Evolutionary conservation across 1,284 basidiomycete species (phyloP).

Genomic region (Sporisorium exsertum): DNA sequence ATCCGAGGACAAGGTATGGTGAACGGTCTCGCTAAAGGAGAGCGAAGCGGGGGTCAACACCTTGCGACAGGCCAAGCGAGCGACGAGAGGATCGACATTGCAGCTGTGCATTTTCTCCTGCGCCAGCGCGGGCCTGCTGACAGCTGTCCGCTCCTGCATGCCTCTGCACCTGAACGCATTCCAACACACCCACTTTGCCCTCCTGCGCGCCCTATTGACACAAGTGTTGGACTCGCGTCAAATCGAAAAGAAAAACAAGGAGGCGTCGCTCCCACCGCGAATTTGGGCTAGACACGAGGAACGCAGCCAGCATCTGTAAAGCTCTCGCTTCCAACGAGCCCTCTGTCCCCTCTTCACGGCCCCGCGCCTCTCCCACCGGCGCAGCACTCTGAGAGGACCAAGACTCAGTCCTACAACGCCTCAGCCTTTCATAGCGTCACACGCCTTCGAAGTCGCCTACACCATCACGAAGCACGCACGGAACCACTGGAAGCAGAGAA

Average conservation of each 20-base stretch:
- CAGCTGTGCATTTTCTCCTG: not conserved
- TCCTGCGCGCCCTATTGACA: too few species aligned
- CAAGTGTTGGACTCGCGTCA: too few species aligned
- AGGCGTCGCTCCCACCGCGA: too few species aligned
- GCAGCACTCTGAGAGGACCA: too few species aligned
- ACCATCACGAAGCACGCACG: too few species aligned
- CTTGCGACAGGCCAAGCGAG: not conserved
- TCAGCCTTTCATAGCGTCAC: not conserved
- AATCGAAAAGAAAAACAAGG: too few species aligned
- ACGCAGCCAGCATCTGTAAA: not conserved
- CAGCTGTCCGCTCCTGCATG: not conserved
- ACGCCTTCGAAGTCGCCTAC: not conserved
- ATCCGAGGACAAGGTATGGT: not conserved
- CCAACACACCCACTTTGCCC: too few species aligned
- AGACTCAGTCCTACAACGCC: too few species aligned
- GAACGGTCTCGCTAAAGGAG: not conserved
- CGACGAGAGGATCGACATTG: not conserved
- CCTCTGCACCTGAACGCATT: too few species aligned
- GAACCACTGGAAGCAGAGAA: not conserved
- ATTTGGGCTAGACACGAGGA: not conserved
- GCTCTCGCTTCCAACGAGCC: too few species aligned
- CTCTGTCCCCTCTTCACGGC: too few species aligned
- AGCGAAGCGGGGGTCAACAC: not conserved
- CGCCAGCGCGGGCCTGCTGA: not conserved
- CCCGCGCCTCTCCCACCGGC: too few species aligned